These are phyloP conservation scores for Sindora glabra DNA, from an alignment of 306 rosid genomes.

Conservation along the genomic window DNA sequence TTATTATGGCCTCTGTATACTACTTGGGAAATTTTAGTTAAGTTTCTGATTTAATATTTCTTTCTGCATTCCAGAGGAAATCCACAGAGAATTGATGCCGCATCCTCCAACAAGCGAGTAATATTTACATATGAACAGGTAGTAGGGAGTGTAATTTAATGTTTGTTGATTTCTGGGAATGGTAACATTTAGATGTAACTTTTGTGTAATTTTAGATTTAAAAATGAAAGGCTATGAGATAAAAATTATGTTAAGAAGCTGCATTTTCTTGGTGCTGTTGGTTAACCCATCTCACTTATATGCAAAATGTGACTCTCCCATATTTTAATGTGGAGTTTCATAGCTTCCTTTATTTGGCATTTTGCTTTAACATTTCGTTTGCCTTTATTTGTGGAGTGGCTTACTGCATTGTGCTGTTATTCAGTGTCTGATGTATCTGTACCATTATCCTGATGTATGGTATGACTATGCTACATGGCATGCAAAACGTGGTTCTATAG, in stretches of 20 bases:
- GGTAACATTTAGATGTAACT: no score
- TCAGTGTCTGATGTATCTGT: slow-evolving; percentile 93
- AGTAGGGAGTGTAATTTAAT: background rate
- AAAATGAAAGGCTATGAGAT: background rate
- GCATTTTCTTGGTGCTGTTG: background rate
- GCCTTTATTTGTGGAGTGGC: slow-evolving; percentile 19
- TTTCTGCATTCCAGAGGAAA: slow-evolving; percentile 64
- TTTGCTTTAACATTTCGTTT: slow-evolving; percentile 2
- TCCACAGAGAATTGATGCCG: slow-evolving; percentile 91
- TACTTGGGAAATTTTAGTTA: slow-evolving; percentile 2
- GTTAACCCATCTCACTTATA: background rate
- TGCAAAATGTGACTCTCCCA: background rate
- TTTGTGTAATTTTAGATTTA: no score
- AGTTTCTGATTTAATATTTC: slow-evolving; percentile 1
- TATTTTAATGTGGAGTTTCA: background rate
- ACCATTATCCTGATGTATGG: slow-evolving; percentile 97
- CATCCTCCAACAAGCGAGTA: slow-evolving; percentile 83
- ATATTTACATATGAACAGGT: slow-evolving; percentile 94
- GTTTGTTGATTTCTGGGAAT: background rate
- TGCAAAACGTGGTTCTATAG: slow-evolving; percentile 84
- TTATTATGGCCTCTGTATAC: background rate
- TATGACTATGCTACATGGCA: slow-evolving; percentile 94
- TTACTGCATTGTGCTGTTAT: slow-evolving; percentile 28
- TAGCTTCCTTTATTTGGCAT: background rate
- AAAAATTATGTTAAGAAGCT: background rate